Percentiles rank a stretch among this genome's conserved stretches.
phyloP scores from a whole-genome alignment of 305 asterid genomes.

The Fraxinus floribunda region DNA sequence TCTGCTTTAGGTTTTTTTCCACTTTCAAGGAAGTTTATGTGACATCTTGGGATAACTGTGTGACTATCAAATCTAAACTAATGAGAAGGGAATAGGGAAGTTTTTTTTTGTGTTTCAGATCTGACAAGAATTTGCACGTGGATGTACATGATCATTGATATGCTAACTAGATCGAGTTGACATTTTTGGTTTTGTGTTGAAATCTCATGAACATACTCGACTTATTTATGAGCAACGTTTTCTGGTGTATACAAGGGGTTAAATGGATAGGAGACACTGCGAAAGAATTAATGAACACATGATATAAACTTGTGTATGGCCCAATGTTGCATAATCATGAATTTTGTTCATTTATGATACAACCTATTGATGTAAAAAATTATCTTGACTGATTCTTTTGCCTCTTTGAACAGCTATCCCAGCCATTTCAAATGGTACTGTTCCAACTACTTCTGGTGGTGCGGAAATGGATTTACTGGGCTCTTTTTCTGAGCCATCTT shows the following conservation, averaged over 20 bases:
- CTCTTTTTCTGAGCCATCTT: conserved; percentile 60
- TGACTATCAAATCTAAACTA: not conserved
- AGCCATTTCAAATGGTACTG: conserved; percentile 40
- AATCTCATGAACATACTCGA: not conserved
- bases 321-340: not conserved
- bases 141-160: not conserved
- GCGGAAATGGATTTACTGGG: conserved; percentile 74
- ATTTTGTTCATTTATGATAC: not conserved
- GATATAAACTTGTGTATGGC: conserved; percentile 6
- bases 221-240: not conserved
- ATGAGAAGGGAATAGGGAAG: not conserved
- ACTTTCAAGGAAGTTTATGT: not conserved
- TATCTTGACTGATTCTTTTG: not conserved
- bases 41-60: not conserved
- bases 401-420: conserved; percentile 49
- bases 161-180: not conserved
- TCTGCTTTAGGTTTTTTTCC: not conserved
- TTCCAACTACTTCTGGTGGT: conserved; percentile 40
- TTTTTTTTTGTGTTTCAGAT: not conserved
- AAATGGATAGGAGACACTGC: not conserved
- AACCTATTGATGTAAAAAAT: not conserved
- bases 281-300: not conserved
- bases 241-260: not conserved
- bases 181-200: not conserved
- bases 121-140: not conserved